Evolutionary conservation across 108 stramenopile genomes (phyloP), one percentile per base, ranked within the genome.

Genomic region (Nitzschia sp.): DNA sequence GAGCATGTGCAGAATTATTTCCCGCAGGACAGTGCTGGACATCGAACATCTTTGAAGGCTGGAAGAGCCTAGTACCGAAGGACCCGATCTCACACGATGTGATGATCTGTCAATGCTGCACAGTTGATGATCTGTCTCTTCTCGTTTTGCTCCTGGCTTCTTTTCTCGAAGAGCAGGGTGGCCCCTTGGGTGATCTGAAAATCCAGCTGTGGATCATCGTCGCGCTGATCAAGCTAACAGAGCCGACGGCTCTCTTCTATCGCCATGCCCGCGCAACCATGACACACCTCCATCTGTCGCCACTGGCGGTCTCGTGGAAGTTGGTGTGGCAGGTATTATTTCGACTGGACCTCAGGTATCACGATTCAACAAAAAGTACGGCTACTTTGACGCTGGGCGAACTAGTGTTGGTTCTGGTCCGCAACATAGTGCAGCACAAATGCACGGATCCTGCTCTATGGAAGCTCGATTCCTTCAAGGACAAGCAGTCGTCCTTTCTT

Each of bases 21-120:
- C 92, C 92, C 35, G 50, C 76, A 17, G 92, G 92, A 16, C 80
- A 83, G 55, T 93, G 92, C 62, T 93, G 88, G 88, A 62, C 86
- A 56, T 85, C 82, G 22, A 77, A 66, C 54, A 57, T 78, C 27
- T 29, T 45, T 50, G 60, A 19, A 1, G 64, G 65, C 15, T 55
- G 65, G 3, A 52, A 69, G 53, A 31, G 68, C 53, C 85, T 87
- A 87, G 76, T 72, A n/a, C 59, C 68, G n/a, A 32, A 44, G 16
- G 31, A 59, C 52, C n/a, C 27, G 6, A 32, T 35, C 4, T 55
- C 4, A 33, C 74, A 75, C 29, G 72, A 69, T 32, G 54, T 79
- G n/a, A 30, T 71, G 19, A 72, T 81, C 17, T 71, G 78, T 53
- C 60, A 84, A 63, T 68, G 75, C 23, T 89, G 78, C 44, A 73